Evolutionary conservation across 306 rosid genomes (phyloP).

Genomic region (Trifolium fragiferum): DNA sequence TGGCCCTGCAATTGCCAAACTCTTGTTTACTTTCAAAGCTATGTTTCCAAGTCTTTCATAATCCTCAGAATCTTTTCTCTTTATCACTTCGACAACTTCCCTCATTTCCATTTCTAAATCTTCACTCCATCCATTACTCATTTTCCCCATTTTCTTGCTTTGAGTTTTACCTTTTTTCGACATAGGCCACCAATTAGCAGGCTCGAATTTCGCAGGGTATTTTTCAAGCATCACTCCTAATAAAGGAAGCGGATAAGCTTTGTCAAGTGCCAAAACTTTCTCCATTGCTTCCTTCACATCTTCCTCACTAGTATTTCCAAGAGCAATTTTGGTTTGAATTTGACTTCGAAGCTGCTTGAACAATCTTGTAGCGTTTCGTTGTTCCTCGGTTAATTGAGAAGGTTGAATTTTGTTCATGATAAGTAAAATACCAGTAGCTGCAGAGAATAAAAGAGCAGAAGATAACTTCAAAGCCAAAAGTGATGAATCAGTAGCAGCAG

Average conservation of each 20-base stretch:
- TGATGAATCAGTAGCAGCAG: not conserved
- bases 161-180: not conserved
- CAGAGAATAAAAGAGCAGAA: slow-evolving; percentile 38
- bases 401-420: slow-evolving; percentile 48
- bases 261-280: slow-evolving; percentile 44
- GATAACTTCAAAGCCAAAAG: slow-evolving; percentile 43
- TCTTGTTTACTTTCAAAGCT: slow-evolving; percentile 62
- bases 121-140: slow-evolving; percentile 64
- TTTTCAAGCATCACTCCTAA: slow-evolving; percentile 44
- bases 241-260: slow-evolving; percentile 42
- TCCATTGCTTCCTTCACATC: slow-evolving; percentile 34
- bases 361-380: slow-evolving; percentile 41
- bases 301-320: slow-evolving; percentile 7
- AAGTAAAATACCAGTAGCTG: slow-evolving; percentile 16
- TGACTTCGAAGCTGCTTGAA: slow-evolving; percentile 15
- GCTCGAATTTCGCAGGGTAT: slow-evolving; percentile 37
- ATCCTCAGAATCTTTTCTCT: slow-evolving; percentile 65
- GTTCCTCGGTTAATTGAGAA: slow-evolving; percentile 40
- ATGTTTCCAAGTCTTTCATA: slow-evolving; percentile 71
- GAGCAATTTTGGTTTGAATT: slow-evolving; percentile 20
- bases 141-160: not conserved
- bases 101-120: slow-evolving; percentile 61
- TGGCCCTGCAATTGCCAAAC: slow-evolving; percentile 71
- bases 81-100: slow-evolving; percentile 58
- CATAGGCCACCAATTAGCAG: slow-evolving; percentile 42